A percentile compares a stretch with the other conserved stretches of the same genome.
Evolutionary conservation across 305 asterid genomes (phyloP).

Genomic region (Andrographis paniculata): DNA sequence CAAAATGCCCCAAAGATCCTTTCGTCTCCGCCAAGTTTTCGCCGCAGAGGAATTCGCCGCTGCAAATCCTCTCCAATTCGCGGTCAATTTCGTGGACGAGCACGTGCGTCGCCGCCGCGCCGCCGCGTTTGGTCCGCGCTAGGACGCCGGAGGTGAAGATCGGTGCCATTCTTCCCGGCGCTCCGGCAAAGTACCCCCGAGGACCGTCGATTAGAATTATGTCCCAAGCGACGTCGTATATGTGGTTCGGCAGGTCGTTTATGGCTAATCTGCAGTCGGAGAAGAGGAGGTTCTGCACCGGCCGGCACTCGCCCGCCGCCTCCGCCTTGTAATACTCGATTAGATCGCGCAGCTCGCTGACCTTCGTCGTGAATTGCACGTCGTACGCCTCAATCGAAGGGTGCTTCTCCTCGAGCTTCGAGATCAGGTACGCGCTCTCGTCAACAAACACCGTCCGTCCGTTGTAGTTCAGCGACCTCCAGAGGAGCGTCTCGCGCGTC

Average conservation of each 20-base stretch:
- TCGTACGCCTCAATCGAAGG: slow-evolving; percentile 80
- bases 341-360: slow-evolving; percentile 50
- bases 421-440: slow-evolving; percentile 72
- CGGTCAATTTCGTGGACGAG: slow-evolving; percentile 68
- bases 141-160: slow-evolving; percentile 82
- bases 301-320: slow-evolving; percentile 60
- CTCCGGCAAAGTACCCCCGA: slow-evolving; percentile 80
- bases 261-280: slow-evolving; percentile 74
- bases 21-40: slow-evolving; percentile 63
- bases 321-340: slow-evolving; percentile 46
- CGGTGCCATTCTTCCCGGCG: slow-evolving; percentile 87
- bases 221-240: slow-evolving; percentile 85
- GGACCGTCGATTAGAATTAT: slow-evolving; percentile 81
- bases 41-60: slow-evolving; percentile 71
- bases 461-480: slow-evolving; percentile 58
- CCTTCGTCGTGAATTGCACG: slow-evolving; percentile 64
- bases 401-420: slow-evolving; percentile 59
- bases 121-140: slow-evolving; percentile 72
- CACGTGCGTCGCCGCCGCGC: slow-evolving; percentile 51
- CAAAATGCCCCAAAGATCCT: not conserved
- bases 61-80: slow-evolving; percentile 47
- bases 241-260: slow-evolving; percentile 72
- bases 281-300: slow-evolving; percentile 81
- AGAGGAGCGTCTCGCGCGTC: slow-evolving; percentile 67
- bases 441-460: slow-evolving; percentile 78